Conservation (phyloP, 2,329 filamentous ascomycete species). For the Aspergillus ochraceoroseus region DNA sequence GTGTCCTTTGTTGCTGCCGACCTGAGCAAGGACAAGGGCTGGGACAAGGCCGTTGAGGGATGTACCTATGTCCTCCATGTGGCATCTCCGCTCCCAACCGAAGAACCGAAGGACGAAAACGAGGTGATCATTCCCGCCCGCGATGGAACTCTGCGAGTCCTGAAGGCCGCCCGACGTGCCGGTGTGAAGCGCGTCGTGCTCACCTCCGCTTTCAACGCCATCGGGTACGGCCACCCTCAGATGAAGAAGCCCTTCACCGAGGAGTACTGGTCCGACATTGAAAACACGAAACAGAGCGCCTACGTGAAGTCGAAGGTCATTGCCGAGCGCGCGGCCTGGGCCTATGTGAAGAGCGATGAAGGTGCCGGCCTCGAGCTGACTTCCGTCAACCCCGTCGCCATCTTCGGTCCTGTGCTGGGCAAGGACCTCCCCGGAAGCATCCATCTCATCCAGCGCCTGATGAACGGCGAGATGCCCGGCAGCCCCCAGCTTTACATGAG, state of each 20-base stretch:
- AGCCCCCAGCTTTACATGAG: neutral
- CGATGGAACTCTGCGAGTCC: neutral
- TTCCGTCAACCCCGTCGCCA: neutral
- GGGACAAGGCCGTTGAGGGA: neutral
- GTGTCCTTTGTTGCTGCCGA: neutral
- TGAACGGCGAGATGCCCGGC: neutral
- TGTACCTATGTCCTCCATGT: neutral
- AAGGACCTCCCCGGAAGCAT: neutral
- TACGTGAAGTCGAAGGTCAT: slow-evolving; percentile 4
- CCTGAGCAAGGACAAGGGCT: neutral
- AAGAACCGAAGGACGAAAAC: neutral
- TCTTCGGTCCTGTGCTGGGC: neutral
- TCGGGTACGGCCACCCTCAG: neutral
- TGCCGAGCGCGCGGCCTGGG: neutral
- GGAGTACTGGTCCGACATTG: neutral
- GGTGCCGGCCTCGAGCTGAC: neutral
- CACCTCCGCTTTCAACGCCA: neutral
- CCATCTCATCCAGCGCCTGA: neutral
- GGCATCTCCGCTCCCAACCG: neutral
- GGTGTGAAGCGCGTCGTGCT: neutral
- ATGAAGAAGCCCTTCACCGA: neutral
- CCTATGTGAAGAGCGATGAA: neutral
- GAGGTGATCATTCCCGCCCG: slow-evolving; percentile 1
- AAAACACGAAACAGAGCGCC: neutral
- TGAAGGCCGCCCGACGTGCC: neutral